phyloP scores from a whole-genome alignment of 2,329 filamentous ascomycete species.

The Fusarium nisikadoi region DNA sequence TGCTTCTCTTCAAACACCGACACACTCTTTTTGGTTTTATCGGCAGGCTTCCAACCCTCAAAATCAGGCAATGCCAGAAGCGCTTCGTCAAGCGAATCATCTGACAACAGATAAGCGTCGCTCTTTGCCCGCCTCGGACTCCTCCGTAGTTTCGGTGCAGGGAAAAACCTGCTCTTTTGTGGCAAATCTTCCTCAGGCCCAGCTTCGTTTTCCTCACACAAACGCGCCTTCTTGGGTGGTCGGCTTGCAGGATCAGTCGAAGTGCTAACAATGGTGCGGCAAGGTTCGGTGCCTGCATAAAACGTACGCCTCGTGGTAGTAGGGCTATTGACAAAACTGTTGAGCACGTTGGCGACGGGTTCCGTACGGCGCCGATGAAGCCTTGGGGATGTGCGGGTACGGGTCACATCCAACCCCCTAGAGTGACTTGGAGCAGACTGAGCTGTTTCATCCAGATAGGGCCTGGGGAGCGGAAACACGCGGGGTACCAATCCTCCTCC shows the following conservation, averaged over 20 bases:
- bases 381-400: conserved; percentile 51
- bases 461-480: conserved; percentile 68
- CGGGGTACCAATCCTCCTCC: conserved; percentile 62
- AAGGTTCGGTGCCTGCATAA: conserved; percentile 20
- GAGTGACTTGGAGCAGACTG: conserved; percentile 30
- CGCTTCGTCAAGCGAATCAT: conserved; percentile 67
- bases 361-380: conserved; percentile 63
- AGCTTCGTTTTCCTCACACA: conserved; percentile 62
- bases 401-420: conserved; percentile 25
- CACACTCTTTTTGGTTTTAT: conserved; percentile 52
- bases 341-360: conserved; percentile 59
- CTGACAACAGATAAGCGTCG: conserved; percentile 62
- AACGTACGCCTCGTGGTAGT: conserved; percentile 26
- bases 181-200: conserved; percentile 48
- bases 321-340: conserved; percentile 39
- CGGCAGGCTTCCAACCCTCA: conserved; percentile 57
- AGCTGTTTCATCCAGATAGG: conserved; percentile 59
- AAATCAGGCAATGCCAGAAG: conserved; percentile 63
- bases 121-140: conserved; percentile 47
- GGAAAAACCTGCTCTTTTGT: conserved; percentile 67
- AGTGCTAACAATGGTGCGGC: conserved; percentile 5
- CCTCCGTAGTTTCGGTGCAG: conserved; percentile 45
- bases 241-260: conserved; percentile 46
- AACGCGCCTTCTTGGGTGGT: conserved; percentile 67
- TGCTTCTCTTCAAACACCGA: conserved; percentile 59